Base-by-base conservation (phyloP, 768 basidiomycete genomes). In the Butyriboletus loyo region DNA sequence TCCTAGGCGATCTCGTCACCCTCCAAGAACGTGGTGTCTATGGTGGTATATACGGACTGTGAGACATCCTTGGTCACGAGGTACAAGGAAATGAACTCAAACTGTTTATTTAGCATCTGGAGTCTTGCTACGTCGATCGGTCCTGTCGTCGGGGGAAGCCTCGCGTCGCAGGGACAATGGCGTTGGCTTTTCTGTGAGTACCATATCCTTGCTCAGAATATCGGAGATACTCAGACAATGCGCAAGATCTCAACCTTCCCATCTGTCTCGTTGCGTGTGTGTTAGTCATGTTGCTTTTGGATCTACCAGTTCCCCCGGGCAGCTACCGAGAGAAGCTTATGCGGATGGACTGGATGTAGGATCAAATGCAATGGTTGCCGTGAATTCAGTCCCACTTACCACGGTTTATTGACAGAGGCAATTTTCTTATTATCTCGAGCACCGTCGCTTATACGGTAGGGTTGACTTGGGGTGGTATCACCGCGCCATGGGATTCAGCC, bases 1-100 rank as follows among this genome's bases (percentile, higher is more conserved):
- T 81, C 37, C 46, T 78, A 5, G 64, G 71, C 14, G 80, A 82
- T 53, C 59, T 82, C 3, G 75, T 81, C 13, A 69, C 77, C 4
- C 66, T 82, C 8, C 39, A 62, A 13, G 76, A 79, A 39, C 71
- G 80, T 7, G 80, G 80, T 3, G 32, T 54, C 1, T 76, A 70
- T 53, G 56, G 62, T 3, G 74, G 71, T 8, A 46, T 79, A 17
- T 63, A n/a, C 9, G 35, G 35, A 36, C n/a, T 36, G 35, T 36
- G n/a, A 36, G 35, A n/a, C 0, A 7, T 19, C 13, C 17, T 42
- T 17, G 17, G 44, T 22, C 15, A 19, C 32, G 21, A 5, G 14
- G 9, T 10, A 0, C 2, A 5, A 30, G 1, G 17, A 28, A 7
- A 13, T 10, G 7, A 21, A 36, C 46, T 53, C 9, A 36, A 47